Evolutionary conservation across 768 basidiomycete species (phyloP), one percentile per base, ranked within the genome.

Genomic region (Leccinum uliginosum): DNA sequence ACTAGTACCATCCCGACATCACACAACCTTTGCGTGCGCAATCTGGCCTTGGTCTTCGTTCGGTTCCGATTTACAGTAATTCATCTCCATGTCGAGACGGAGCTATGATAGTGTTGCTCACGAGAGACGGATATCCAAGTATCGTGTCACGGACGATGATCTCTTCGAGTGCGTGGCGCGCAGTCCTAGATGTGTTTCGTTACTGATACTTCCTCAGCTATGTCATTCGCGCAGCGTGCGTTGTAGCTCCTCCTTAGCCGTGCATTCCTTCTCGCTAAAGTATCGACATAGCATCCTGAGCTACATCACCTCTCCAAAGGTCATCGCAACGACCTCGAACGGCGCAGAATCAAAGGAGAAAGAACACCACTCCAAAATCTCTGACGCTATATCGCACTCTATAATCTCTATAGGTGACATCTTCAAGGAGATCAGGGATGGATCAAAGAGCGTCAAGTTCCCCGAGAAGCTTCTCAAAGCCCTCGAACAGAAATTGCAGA

Each of bases 381-480:
- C 86, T 1, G 75, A 73, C 50, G 86, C 89, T 6, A 75, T 91
- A 46, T 78, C 81, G 12, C 73, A 71, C 58, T 79, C 81, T 40
- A 75, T 83, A 60, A 73, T 80, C 50, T 79, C 79, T 11, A 83
- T 93, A 56, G 83, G 85, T 24, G 91, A 93, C 69, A 77, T 92
- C 70, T 89, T 91, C 76, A 86, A 86, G 69, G 91, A 89, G 63
- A 80, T 84, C 55, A 72, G 85, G 58, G 88, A 87, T 72, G 86
- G 90, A 6, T 82, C 85, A 53, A 93, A 89, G 76, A 89, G 84
- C 58, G 89, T 91, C 67, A 92, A 91, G 69, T 98, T 95, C 71
- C 95, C 96, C 0, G 93, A 98, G 74, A 94, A 93, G 73, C 75
- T 97, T 57, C 69, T 98, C 55, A 98, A 94, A 74, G 87, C 91